Evolutionary conservation across 805 yeast genomes (phyloP).

Genomic region (Kodamaea leandrae): DNA sequence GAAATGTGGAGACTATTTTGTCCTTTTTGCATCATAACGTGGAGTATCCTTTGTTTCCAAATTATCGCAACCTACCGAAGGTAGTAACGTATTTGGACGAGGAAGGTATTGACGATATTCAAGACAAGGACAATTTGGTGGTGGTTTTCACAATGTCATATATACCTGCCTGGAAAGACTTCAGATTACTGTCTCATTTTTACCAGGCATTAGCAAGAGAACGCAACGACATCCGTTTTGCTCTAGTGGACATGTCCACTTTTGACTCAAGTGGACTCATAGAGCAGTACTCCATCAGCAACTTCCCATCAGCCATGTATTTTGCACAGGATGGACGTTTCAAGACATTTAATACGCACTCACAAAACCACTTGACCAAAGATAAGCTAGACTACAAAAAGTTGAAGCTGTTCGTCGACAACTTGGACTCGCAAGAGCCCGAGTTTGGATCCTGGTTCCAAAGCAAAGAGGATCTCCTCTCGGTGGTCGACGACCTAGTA

Average conservation of each 20-base stretch:
- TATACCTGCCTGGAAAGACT: conserved; percentile 31
- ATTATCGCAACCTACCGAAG: conserved; percentile 21
- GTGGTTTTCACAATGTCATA: conserved; percentile 26
- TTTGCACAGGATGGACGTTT: conserved; percentile 23
- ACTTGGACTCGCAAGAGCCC: conserved; percentile 2
- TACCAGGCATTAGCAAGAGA: conserved; percentile 28
- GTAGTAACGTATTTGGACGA: conserved; percentile 15
- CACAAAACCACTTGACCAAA: conserved; percentile 18
- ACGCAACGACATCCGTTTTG: conserved; percentile 18
- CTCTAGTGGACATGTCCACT: conserved; percentile 25
- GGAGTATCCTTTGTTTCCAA: conserved; percentile 17
- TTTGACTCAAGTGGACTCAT: conserved; percentile 19
- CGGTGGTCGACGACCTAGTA: conserved; percentile 7
- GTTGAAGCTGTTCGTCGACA: conserved; percentile 14
- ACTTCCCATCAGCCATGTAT: conserved; percentile 32
- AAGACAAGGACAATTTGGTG: conserved; percentile 11
- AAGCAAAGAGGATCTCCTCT: conserved; percentile 8
- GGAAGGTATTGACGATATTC: conserved; percentile 1
- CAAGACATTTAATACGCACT: conserved; percentile 23
- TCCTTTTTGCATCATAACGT: conserved; percentile 18
- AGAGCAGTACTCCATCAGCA: conserved; percentile 26
- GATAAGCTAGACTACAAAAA: conserved; percentile 17
- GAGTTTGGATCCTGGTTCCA: conserved; percentile 14
- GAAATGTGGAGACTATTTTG: conserved; percentile 20
- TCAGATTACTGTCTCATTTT: conserved; percentile 33